Conservation (phyloP, 2,329 filamentous ascomycete species). For the Coniella vitis region DNA sequence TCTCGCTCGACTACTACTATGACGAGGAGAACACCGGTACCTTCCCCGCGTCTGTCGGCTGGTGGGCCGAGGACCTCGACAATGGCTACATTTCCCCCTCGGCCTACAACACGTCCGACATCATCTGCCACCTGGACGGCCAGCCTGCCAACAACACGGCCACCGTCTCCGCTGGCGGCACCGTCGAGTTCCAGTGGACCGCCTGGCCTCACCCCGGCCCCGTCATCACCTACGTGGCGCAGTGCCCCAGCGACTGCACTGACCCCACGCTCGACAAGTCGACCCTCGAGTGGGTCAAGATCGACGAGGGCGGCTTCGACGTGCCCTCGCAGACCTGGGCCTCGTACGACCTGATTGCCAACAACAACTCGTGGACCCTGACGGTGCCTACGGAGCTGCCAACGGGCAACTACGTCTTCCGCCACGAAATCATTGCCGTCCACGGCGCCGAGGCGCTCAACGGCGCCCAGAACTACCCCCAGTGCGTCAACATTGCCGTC, state of each 20-base stretch:
- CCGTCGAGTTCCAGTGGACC: constrained; percentile 20
- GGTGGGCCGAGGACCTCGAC: constrained; percentile 26
- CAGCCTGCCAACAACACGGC: constrained; percentile 10
- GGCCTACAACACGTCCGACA: constrained; percentile 12
- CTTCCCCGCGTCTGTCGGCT: constrained; percentile 22
- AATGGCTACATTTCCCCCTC: constrained; percentile 7
- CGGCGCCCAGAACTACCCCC: constrained; percentile 41
- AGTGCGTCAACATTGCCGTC: constrained; percentile 40
- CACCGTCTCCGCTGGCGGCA: constrained; percentile 16
- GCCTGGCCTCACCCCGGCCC: constrained; percentile 27
- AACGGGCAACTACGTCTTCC: constrained; percentile 37
- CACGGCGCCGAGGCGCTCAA: constrained; percentile 33
- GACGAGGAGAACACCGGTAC: constrained; percentile 22
- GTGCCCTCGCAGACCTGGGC: constrained; percentile 26
- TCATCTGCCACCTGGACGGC: constrained; percentile 9
- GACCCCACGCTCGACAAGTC: constrained; percentile 26
- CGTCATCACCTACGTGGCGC: constrained; percentile 25
- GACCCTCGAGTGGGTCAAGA: constrained; percentile 30
- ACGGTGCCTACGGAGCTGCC: constrained; percentile 29
- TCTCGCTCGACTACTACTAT: constrained; percentile 18
- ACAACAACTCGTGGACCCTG: constrained; percentile 40
- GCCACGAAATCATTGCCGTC: constrained; percentile 43
- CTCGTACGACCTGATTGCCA: constrained; percentile 34
- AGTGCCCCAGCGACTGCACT: constrained; percentile 17
- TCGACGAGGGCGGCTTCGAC: constrained; percentile 27